Evolutionary conservation across 1,284 basidiomycete species (phyloP).

Genomic region (Puccinia horiana): DNA sequence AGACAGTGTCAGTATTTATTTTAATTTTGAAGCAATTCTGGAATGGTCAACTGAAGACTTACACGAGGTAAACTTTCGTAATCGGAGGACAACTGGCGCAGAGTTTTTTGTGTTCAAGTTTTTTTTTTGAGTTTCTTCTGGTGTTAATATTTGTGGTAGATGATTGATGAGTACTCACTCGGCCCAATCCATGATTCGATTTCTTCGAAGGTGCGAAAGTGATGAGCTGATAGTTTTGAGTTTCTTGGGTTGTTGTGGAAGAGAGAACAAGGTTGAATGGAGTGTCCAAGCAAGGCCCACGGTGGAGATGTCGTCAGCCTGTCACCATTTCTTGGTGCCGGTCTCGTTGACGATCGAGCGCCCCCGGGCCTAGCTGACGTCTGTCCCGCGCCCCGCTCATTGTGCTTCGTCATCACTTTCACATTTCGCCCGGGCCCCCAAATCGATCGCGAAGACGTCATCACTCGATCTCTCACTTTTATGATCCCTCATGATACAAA

Average conservation of each 20-base stretch:
- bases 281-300: not conserved
- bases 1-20: not conserved
- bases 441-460: not conserved
- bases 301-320: not conserved
- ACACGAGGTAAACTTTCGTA: constrained; percentile 47
- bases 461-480: not conserved
- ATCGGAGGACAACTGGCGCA: constrained; percentile 43
- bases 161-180: constrained; percentile 17
- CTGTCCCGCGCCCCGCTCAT: not conserved
- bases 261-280: not conserved
- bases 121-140: not conserved
- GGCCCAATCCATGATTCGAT: constrained; percentile 46
- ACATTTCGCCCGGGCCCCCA: not conserved
- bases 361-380: not conserved
- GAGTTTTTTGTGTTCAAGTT: not conserved
- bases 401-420: not conserved
- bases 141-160: not conserved
- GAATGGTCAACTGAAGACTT: constrained; percentile 15
- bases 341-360: not conserved
- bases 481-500: too few species aligned
- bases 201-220: not conserved
- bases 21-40: not conserved
- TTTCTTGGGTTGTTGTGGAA: too few species aligned
- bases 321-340: not conserved
- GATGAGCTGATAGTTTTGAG: too few species aligned